Conservation (phyloP, 202 grass and related monocot species). For the Dendrocalamus latiflorus region DNA sequence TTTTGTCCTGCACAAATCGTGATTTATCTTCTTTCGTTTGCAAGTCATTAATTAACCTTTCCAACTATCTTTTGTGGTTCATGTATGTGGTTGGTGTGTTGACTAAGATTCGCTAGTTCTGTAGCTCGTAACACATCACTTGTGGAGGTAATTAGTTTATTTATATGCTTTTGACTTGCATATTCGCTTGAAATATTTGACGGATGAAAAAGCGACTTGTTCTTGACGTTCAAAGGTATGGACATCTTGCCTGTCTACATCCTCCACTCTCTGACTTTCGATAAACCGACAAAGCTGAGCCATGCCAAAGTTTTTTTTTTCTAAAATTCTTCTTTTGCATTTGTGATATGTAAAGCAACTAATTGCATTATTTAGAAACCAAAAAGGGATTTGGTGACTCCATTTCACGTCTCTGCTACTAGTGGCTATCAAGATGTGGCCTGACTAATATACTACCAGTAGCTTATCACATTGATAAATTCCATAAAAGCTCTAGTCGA, state of each 20-base stretch:
- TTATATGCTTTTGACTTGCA: background rate
- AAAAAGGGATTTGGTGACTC: background rate
- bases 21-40: background rate
- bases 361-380: background rate
- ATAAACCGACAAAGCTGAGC: background rate
- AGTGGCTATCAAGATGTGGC: slow-evolving; percentile 45
- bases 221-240: background rate
- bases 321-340: background rate
- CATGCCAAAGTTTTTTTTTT: background rate
- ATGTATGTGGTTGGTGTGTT: background rate
- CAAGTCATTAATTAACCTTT: background rate
- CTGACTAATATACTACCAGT: slow-evolving; percentile 22
- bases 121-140: background rate
- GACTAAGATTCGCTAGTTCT: background rate
- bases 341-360: background rate
- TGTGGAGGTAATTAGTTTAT: background rate
- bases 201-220: slow-evolving; percentile 22
- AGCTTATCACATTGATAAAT: slow-evolving; percentile 32
- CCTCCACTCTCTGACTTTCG: background rate
- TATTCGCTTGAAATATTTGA: background rate
- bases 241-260: background rate
- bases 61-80: too few species aligned
- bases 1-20: too few species aligned
- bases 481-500: background rate
- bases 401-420: too few species aligned